Conservation (phyloP, 345 rosid species). For the Arabis hirsuta region DNA sequence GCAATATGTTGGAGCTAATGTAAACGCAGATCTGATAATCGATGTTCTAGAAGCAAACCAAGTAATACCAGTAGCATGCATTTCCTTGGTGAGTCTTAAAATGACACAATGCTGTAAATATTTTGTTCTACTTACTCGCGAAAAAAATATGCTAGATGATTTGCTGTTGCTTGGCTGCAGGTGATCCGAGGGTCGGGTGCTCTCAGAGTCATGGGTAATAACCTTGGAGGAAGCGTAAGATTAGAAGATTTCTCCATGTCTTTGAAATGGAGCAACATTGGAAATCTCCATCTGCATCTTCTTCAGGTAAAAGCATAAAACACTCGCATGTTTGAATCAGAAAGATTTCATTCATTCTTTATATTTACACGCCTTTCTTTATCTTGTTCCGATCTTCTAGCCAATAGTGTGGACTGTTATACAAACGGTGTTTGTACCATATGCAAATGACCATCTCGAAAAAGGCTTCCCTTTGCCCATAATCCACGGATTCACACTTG, state of each 20-base stretch:
- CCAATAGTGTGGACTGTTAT: slow-evolving; percentile 90
- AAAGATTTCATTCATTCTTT: slow-evolving; percentile 2
- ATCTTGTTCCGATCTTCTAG: slow-evolving; percentile 51
- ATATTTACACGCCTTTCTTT: not conserved
- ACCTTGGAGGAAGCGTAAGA: slow-evolving; percentile 80
- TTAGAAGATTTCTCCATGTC: slow-evolving; percentile 77
- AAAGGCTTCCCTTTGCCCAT: slow-evolving; percentile 88
- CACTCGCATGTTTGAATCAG: not conserved
- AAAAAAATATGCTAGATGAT: not conserved
- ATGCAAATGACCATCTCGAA: slow-evolving; percentile 69
- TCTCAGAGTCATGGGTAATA: slow-evolving; percentile 69
- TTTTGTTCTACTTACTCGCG: slow-evolving; percentile 1
- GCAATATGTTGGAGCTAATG: slow-evolving; percentile 69
- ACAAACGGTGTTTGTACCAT: slow-evolving; percentile 83
- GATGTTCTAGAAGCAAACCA: slow-evolving; percentile 67
- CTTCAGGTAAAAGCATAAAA: slow-evolving; percentile 63
- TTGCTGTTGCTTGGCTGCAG: slow-evolving; percentile 47
- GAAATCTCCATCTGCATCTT: slow-evolving; percentile 74
- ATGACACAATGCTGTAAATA: not conserved
- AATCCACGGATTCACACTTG: slow-evolving; percentile 81
- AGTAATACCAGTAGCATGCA: slow-evolving; percentile 91
- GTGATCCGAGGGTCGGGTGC: slow-evolving; percentile 71
- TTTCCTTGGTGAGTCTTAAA: slow-evolving; percentile 69
- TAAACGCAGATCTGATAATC: slow-evolving; percentile 69
- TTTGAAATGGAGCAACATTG: slow-evolving; percentile 86